Base-by-base conservation (phyloP, 768 basidiomycete species). In the Rhizopogon roseolus region DNA sequence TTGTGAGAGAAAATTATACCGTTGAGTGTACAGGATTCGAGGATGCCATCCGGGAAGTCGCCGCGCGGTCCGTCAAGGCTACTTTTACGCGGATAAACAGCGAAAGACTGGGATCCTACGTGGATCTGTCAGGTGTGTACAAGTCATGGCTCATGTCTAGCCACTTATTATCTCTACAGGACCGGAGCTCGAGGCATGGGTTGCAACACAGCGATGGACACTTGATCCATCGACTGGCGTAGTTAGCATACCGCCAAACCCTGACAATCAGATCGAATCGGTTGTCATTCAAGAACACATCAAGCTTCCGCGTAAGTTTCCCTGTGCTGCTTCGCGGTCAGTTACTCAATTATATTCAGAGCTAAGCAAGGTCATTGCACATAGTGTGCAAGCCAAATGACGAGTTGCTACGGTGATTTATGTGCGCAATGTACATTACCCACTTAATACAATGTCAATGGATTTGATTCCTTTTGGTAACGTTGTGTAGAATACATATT, bases 181-280 rank as follows among this genome's bases (percentile, higher is more conserved):
- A 6, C 58, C 73, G 17, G 82, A 80, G 16, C 72, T 93, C 42
- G 75, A 76, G 29, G 73, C 71, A 10, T 90, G 84, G 66, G 74
- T 89, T 34, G 65, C 76, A 57, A 79, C 78, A 58, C 76, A 88
- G 45, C 87, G 82, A 19, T 93, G 91, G 91, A 68, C 73, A 17
- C 57, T 81, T 39, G 81, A 90, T 53, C 60, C 71, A 14, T 68
- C 76, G 14, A 76, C 74, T 1, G 78, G 77, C 6, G 79, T 84
- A n/a, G 76, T 92, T 49, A 73, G 69, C 14, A 74, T 93, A 52
- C 91, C 92, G 22, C 79, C 84, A 41, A 93, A 93, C 68, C 86
- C 87, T 13, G 91, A 93, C 70, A 93, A 93, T 68, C 89, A 90
- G 63, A 89, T 93, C 60, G 85, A 88, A 62, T 88, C 91, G 0